Percentiles rank a stretch among this genome's conserved stretches.
Evolutionary conservation across 1,139 yeast genomes (phyloP).

Genomic region (Sugiyamaella novakii): DNA sequence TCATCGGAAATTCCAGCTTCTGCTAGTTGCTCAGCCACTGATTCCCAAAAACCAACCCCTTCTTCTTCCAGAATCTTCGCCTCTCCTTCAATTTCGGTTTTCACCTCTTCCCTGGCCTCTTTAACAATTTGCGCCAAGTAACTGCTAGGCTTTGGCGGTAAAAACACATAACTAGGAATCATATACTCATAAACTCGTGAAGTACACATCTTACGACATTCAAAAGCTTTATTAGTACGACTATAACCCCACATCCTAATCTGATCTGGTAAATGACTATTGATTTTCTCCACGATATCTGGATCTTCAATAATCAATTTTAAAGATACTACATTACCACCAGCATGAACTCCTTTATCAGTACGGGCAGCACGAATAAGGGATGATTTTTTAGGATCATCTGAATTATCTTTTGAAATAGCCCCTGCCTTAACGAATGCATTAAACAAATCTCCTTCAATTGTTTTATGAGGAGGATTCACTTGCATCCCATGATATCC

Average conservation of each 20-base stretch:
- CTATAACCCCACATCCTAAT: conserved; percentile 92
- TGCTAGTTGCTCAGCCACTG: conserved; percentile 43
- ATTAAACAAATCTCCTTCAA: conserved; percentile 84
- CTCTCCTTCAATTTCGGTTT: conserved; percentile 55
- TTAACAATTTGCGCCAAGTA: conserved; percentile 61
- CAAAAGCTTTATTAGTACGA: conserved; percentile 87
- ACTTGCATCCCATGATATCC: conserved; percentile 98
- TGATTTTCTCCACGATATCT: conserved; percentile 73
- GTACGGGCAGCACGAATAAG: conserved; percentile 97
- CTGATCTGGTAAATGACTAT: conserved; percentile 73
- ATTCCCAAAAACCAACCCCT: conserved; percentile 72
- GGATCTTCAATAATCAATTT: conserved; percentile 87
- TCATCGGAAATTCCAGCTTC: conserved; percentile 40
- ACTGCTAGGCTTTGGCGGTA: conserved; percentile 85
- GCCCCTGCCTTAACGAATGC: conserved; percentile 92
- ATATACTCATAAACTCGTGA: conserved; percentile 92
- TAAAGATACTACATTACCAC: conserved; percentile 88
- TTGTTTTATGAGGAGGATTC: conserved; percentile 87
- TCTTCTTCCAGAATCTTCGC: conserved; percentile 58
- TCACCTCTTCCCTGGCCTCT: conserved; percentile 55
- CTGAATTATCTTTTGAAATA: conserved; percentile 82
- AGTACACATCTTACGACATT: conserved; percentile 92
- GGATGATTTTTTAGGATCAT: conserved; percentile 85
- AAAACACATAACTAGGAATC: conserved; percentile 83
- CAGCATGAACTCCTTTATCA: conserved; percentile 99